Evolutionary conservation across 192 early-diverging fungal species (phyloP), one percentile per base, ranked within the genome.

Genomic region (Thamnidium elegans): DNA sequence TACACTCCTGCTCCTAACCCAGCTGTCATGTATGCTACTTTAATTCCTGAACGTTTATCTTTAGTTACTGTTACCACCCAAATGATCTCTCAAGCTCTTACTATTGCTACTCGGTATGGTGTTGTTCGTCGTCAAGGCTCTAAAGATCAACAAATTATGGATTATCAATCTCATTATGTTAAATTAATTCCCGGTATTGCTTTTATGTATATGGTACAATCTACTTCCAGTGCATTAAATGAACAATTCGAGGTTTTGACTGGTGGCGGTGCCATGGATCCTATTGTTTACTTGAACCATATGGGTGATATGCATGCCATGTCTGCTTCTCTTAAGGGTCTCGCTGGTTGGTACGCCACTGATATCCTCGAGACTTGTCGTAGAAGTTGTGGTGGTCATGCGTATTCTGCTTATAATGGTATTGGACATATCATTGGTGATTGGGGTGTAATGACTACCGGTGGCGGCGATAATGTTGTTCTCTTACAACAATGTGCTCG

Each of bases 351-450:
- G 82, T 80, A 78, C 43, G 72, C 69, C 14, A 73, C 74, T 20
- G 80, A 84, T 19, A 64, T 81, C 8, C 61, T 86, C 7, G 84
- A 86, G 52, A 66, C 55, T 6, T 78, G 75, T 54, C 74, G 84
- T 63, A 71, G 84, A 62, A 70, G 78, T 54, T 76, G 78, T 56
- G 86, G 86, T 69, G 86, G 86, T 23, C 85, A 88, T 54, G 86
- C 86, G 6, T 88, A 86, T 69, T 86, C 84, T 36, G 42, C 79
- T 30, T 88, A 88, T 74, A 88, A 88, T 68, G 79, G 77, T 42
- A 87, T 88, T 54, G 80, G 77, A 10, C 76, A 67, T n/a, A 64
- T 80, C 44, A 86, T 83, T 50, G 79, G 70, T 13, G 85, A 85
- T 44, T 88, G 74, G 70, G 85, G 85, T 43, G 85, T 87, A 17